Conservation (phyloP, 2,329 filamentous ascomycete genomes). For the Xylaria sp. region DNA sequence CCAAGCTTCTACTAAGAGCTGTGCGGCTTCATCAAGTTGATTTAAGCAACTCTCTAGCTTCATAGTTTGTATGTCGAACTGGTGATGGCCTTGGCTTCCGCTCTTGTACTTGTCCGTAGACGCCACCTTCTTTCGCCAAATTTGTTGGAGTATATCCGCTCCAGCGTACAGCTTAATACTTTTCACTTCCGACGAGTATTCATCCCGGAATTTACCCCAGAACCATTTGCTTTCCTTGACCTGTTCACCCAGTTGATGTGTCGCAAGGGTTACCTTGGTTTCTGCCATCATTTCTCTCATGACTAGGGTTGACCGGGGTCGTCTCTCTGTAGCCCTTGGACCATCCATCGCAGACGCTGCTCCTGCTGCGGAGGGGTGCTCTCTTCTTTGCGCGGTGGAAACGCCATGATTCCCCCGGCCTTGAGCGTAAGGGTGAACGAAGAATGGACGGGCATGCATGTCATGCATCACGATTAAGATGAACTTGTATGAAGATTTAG, state of each 20-base stretch:
- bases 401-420: background rate
- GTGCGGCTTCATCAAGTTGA: slow-evolving; percentile 40
- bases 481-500: background rate
- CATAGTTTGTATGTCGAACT: slow-evolving; percentile 41
- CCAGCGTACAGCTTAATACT: slow-evolving; percentile 41
- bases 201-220: slow-evolving; percentile 40
- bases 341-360: background rate
- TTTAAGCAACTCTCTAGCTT: slow-evolving; percentile 43
- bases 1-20: slow-evolving; percentile 23
- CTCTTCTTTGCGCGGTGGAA: slow-evolving; percentile 4
- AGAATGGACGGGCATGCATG: slow-evolving; percentile 27
- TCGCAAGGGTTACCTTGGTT: slow-evolving; percentile 43
- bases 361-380: background rate
- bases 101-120: slow-evolving; percentile 33
- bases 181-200: slow-evolving; percentile 42
- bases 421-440: slow-evolving; percentile 36
- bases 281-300: slow-evolving; percentile 35
- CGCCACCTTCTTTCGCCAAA: slow-evolving; percentile 45
- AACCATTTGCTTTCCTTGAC: slow-evolving; percentile 41
- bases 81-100: slow-evolving; percentile 33
- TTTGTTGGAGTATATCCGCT: slow-evolving; percentile 39
- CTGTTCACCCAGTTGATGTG: slow-evolving; percentile 42
- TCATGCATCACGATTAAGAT: background rate
- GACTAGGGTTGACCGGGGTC: background rate
- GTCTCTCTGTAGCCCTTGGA: background rate